phyloP scores from a whole-genome alignment of 1,139 yeast genomes.

The Debaryomyces udenii region DNA sequence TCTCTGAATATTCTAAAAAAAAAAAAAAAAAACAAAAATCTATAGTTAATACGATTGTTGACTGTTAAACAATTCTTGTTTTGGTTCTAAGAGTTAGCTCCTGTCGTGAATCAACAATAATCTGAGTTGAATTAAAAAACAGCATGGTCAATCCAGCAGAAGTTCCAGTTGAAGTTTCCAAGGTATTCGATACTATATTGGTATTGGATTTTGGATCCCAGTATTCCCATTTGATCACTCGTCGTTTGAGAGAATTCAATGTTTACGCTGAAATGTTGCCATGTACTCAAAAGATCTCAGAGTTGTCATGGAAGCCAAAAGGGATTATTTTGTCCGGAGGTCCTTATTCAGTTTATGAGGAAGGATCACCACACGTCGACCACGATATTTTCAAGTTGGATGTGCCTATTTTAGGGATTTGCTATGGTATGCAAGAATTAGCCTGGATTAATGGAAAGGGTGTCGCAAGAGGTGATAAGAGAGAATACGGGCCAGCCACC shows the following conservation, averaged over 20 bases:
- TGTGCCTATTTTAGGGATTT: conserved; percentile 95
- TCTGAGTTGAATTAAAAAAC: not conserved
- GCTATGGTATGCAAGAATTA: conserved; percentile 99
- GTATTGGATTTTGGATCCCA: conserved; percentile 98
- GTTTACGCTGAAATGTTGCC: conserved; percentile 99
- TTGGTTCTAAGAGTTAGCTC: conserved; percentile 5
- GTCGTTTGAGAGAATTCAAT: conserved; percentile 97
- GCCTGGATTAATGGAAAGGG: conserved; percentile 98
- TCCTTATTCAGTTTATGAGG: conserved; percentile 96
- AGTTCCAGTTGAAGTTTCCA: conserved; percentile 66
- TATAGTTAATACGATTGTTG: not conserved
- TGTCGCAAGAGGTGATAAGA: conserved; percentile 94
- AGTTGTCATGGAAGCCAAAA: conserved; percentile 91
- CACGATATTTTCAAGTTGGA: conserved; percentile 85
- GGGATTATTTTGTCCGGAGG: conserved; percentile 97
- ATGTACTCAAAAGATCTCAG: conserved; percentile 94
- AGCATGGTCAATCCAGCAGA: conserved; percentile 20
- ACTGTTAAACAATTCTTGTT: not conserved
- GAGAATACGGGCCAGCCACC: conserved; percentile 98
- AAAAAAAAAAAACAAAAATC: conserved; percentile 1
- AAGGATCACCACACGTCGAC: conserved; percentile 97
- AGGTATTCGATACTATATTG: conserved; percentile 91
- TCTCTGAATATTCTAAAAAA: not conserved
- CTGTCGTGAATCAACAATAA: conserved; percentile 1
- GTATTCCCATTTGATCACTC: conserved; percentile 93